These are phyloP conservation scores for Hypoxylon cercidicola DNA, from an alignment of 495 filamentous ascomycete species.

Conservation along the genomic window DNA sequence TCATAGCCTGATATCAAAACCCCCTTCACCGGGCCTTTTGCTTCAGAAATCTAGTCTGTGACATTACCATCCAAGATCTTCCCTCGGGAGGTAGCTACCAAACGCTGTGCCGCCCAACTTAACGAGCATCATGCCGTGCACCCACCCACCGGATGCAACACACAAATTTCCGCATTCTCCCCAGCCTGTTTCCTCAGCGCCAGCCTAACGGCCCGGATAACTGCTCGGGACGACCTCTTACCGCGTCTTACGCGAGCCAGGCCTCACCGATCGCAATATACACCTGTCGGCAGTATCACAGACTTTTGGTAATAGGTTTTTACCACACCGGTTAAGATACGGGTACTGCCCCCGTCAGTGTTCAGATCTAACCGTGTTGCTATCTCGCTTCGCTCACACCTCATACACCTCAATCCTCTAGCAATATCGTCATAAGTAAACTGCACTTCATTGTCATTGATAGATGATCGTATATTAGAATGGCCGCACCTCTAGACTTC, in stretches of 20 bases:
- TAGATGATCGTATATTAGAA: too few species aligned
- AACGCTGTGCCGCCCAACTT: conserved; percentile 17
- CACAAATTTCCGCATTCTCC: conserved; percentile 32
- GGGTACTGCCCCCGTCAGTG: neutral
- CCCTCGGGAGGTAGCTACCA: neutral
- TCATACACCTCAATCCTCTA: too few species aligned
- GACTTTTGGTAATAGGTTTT: conserved; percentile 6
- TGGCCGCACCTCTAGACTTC: too few species aligned
- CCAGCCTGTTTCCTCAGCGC: conserved; percentile 4
- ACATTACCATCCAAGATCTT: conserved; percentile 15
- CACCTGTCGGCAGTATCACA: conserved; percentile 17
- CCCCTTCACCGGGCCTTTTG: conserved; percentile 12
- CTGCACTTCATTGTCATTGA: too few species aligned
- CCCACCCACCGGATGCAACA: conserved; percentile 32
- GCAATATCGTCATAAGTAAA: too few species aligned
- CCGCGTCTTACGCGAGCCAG: neutral
- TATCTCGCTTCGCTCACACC: too few species aligned
- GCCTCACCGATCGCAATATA: conserved; percentile 18
- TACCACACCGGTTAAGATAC: conserved; percentile 2
- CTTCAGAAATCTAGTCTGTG: conserved; percentile 8
- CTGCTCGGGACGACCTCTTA: conserved; percentile 3
- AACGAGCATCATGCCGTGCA: conserved; percentile 12
- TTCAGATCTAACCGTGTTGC: too few species aligned
- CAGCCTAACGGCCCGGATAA: conserved; percentile 12
- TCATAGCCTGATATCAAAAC: conserved; percentile 30